These are phyloP conservation scores for Boletus patriciae DNA, from an alignment of 768 basidiomycete species.

Conservation along the genomic window DNA sequence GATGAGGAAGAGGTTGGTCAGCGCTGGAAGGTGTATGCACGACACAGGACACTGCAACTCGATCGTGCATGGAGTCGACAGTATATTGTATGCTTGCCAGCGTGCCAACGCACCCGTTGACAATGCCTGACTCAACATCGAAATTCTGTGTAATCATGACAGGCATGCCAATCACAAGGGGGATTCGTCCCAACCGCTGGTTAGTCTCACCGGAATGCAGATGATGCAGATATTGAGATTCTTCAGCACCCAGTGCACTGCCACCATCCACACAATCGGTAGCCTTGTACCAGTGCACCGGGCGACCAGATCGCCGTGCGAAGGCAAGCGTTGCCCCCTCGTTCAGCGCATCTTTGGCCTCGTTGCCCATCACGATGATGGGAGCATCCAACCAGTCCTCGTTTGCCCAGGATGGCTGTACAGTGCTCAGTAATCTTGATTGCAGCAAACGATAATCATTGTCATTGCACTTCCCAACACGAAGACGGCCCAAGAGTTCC, in stretches of 20 bases:
- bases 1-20: neutral
- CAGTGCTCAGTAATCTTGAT: too few relatives aligned
- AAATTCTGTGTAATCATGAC: neutral
- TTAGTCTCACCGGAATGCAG: neutral
- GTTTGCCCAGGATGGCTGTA: too few relatives aligned
- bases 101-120: neutral
- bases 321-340: neutral
- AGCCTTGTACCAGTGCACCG: neutral
- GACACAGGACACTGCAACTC: neutral
- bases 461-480: too few relatives aligned
- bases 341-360: too few relatives aligned
- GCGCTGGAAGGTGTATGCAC: neutral
- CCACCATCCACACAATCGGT: too few relatives aligned
- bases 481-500: too few relatives aligned
- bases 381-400: neutral
- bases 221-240: too few relatives aligned
- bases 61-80: accelerated
- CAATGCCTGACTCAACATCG: neutral
- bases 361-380: too few relatives aligned
- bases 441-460: too few relatives aligned
- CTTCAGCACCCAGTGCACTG: too few relatives aligned
- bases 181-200: neutral
- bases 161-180: neutral
- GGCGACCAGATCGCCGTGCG: neutral
- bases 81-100: neutral